Evolutionary conservation across 257 asterid species (phyloP), one percentile per base, ranked within the genome.

Genomic region (Haberlea rhodopensis): DNA sequence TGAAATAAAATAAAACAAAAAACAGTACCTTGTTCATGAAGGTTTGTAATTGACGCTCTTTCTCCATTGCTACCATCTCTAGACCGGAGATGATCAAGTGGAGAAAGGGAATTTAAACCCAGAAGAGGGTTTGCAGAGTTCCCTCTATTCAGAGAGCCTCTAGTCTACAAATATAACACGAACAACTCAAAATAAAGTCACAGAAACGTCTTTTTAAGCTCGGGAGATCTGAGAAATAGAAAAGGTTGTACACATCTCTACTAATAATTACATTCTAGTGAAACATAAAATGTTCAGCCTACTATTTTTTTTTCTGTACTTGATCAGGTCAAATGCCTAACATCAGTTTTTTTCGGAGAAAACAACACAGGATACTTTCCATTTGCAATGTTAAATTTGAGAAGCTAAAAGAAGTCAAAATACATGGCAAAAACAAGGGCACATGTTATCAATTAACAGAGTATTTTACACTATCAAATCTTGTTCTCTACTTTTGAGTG

Each of bases 101-200:
- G n/a, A n/a, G n/a, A n/a, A 55, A 71, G 63, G 69, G 82, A 77
- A 70, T 91, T 88, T 53, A 79, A 75, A 75, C 88, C 87, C 55
- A 53, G 65, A 59, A 78, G 82, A 52, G 80, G 78, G 76, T 83
- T 81, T 54, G 81, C 90, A 71, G 70, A 65, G 81, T 82, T 80
- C 66, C 78, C 82, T 69, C 87, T 78, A 55, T 84, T 96, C 16
- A 76, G 78, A 79, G 70, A 72, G 73, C 84, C 78, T 77, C 88
- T 78, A 57, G 82, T 49, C 99, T 89, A 62, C 53, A 37, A 77
- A 74, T 51, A 68, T 53, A 61, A 48, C 67, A 24, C 68, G 70
- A 55, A 18, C 58, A 57, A 24, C 57, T 53, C 54, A 52, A 28
- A 70, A 31, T 27, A 58, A 68, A 53, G 45, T 61, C 29, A 59